These are phyloP conservation scores for Saxispiralis lemnorum DNA, from an alignment of 495 filamentous ascomycete genomes.

Conservation along the genomic window DNA sequence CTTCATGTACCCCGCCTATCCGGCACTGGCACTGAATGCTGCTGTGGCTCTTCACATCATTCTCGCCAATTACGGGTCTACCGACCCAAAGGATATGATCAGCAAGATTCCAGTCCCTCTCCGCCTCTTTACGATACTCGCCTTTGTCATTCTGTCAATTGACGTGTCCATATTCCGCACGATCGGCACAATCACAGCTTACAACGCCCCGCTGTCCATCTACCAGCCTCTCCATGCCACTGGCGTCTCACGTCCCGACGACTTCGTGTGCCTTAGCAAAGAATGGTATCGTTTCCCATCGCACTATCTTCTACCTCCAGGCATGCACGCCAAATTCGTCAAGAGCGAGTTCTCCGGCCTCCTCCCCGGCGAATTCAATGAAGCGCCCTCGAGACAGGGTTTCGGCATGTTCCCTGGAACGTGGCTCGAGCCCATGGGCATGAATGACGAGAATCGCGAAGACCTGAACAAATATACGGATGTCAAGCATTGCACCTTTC, in stretches of 20 bases:
- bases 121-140: constrained; percentile 44
- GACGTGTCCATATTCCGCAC: constrained; percentile 51
- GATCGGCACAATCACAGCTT: constrained; percentile 66
- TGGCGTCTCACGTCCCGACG: constrained; percentile 35
- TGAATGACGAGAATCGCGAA: constrained; percentile 86
- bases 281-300: constrained; percentile 98
- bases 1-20: constrained; percentile 97
- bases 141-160: constrained; percentile 38
- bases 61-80: constrained; percentile 50
- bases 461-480: constrained; percentile 73
- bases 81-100: constrained; percentile 42
- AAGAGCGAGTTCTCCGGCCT: constrained; percentile 78
- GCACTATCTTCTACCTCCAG: constrained; percentile 69
- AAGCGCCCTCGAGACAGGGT: constrained; percentile 40
- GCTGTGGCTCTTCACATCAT: constrained; percentile 69
- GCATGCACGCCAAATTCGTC: constrained; percentile 69
- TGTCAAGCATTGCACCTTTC: constrained; percentile 55
- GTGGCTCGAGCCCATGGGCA: constrained; percentile 61
- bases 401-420: constrained; percentile 48
- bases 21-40: constrained; percentile 79
- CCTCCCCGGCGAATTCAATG: constrained; percentile 76
- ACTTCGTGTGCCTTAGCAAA: constrained; percentile 75
- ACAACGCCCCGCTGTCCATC: constrained; percentile 66
- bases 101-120: constrained; percentile 52
- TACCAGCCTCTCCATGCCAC: constrained; percentile 40